These are phyloP conservation scores for Heterobasidion parviporum DNA, from an alignment of 1,284 basidiomycete genomes.

Conservation along the genomic window DNA sequence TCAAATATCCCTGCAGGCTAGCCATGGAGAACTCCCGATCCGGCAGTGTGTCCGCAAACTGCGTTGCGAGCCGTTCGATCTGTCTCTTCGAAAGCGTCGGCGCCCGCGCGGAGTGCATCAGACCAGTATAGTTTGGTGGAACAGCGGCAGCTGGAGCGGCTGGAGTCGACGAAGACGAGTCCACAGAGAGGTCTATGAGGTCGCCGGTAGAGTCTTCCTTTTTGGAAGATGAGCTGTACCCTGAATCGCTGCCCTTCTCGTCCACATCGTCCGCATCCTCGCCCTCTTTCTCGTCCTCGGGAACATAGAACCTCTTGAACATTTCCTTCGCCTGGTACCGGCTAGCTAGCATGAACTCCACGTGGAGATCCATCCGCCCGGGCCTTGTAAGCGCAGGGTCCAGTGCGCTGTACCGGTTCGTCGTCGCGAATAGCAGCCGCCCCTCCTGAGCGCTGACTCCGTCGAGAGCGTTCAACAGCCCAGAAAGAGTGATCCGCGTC, in stretches of 20 bases:
- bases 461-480: conserved; percentile 68
- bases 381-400: conserved; percentile 71
- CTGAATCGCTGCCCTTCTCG: conserved; percentile 8
- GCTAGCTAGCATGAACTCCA: conserved; percentile 66
- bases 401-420: conserved; percentile 59
- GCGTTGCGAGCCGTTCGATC: conserved; percentile 36
- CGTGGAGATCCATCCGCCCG: conserved; percentile 72
- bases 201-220: conserved; percentile 2
- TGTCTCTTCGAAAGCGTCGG: conserved; percentile 26
- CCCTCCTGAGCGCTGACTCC: conserved; percentile 73
- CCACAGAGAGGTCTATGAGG: conserved; percentile 1
- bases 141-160: neutral
- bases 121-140: conserved; percentile 17
- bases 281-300: conserved; percentile 15
- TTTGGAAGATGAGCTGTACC: conserved; percentile 7
- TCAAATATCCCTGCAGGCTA: conserved; percentile 65
- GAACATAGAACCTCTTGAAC: conserved; percentile 60
- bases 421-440: conserved; percentile 69
- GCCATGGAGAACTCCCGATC: conserved; percentile 68
- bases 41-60: conserved; percentile 53
- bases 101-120: conserved; percentile 22
- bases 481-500: conserved; percentile 48
- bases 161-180: neutral
- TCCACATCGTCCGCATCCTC: conserved; percentile 8
- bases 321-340: conserved; percentile 56